phyloP scores from a whole-genome alignment of 306 rosid species.

The Cucurbita ficifolia region DNA sequence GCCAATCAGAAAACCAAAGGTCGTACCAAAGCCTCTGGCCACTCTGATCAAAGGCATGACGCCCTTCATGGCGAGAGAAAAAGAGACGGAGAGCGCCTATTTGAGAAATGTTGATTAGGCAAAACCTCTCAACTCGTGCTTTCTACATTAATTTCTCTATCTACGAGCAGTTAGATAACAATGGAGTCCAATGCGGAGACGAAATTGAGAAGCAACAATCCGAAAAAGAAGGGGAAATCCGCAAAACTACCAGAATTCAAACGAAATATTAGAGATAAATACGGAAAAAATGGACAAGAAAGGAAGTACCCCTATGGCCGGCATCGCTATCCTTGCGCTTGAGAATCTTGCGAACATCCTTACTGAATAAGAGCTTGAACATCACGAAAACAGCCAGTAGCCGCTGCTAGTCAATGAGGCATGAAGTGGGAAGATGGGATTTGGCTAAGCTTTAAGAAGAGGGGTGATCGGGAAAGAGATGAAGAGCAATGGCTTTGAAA shows the following conservation, averaged over 20 bases:
- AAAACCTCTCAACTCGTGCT: background rate
- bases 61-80: background rate
- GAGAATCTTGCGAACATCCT: slow-evolving; percentile 75
- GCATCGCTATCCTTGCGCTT: slow-evolving; percentile 97
- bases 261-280: background rate
- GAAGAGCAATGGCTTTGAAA: background rate
- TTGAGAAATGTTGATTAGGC: background rate
- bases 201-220: background rate
- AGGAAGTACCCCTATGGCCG: slow-evolving; percentile 58
- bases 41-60: background rate
- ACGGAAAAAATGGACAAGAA: background rate
- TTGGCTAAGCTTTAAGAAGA: background rate
- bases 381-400: slow-evolving; percentile 11
- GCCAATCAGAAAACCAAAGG: background rate
- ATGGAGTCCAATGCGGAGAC: background rate
- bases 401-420: background rate
- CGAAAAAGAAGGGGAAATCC: background rate
- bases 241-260: background rate
- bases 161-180: background rate
- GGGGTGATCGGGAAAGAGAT: background rate
- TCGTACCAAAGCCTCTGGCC: background rate
- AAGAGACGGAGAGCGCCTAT: background rate
- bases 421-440: background rate
- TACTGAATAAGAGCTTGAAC: slow-evolving; percentile 50
- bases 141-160: background rate